phyloP scores from a whole-genome alignment of 805 yeast species.

The Suhomyces emberorum region DNA sequence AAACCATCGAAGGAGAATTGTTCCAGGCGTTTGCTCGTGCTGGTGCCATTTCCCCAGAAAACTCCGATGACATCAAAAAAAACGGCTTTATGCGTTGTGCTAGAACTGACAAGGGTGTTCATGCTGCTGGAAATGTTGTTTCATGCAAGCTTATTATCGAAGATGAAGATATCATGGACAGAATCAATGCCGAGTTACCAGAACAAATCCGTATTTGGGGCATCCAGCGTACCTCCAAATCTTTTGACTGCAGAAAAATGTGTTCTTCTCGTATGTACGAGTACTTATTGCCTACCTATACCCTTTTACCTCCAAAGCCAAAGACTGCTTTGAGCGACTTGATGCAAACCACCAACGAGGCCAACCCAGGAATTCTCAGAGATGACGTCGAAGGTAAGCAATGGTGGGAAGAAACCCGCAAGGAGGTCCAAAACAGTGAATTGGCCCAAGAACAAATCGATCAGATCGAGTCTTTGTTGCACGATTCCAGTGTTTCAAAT shows the following conservation, averaged over 20 bases:
- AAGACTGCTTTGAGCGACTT: conserved; percentile 59
- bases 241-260: conserved; percentile 92
- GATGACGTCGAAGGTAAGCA: conserved; percentile 64
- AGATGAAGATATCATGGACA: conserved; percentile 68
- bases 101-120: conserved; percentile 93
- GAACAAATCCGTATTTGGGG: conserved; percentile 93
- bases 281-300: conserved; percentile 87
- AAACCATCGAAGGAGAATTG: conserved; percentile 87
- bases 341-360: conserved; percentile 49
- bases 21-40: conserved; percentile 80
- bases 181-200: conserved; percentile 75
- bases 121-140: conserved; percentile 93
- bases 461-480: conserved; percentile 13
- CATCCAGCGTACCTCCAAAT: conserved; percentile 78
- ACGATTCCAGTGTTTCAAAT: conserved; percentile 10
- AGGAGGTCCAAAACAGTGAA: conserved; percentile 38
- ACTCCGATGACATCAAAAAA: conserved; percentile 84
- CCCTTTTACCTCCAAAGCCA: conserved; percentile 89
- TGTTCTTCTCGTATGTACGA: conserved; percentile 96
- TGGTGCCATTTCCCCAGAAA: conserved; percentile 84
- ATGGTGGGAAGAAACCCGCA: conserved; percentile 62
- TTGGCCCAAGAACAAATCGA: conserved; percentile 25
- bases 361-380: conserved; percentile 57
- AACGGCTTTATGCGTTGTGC: conserved; percentile 85
- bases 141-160: conserved; percentile 81